These are phyloP conservation scores for Rhizophora apiculata DNA, from an alignment of 345 rosid genomes.

Conservation along the genomic window DNA sequence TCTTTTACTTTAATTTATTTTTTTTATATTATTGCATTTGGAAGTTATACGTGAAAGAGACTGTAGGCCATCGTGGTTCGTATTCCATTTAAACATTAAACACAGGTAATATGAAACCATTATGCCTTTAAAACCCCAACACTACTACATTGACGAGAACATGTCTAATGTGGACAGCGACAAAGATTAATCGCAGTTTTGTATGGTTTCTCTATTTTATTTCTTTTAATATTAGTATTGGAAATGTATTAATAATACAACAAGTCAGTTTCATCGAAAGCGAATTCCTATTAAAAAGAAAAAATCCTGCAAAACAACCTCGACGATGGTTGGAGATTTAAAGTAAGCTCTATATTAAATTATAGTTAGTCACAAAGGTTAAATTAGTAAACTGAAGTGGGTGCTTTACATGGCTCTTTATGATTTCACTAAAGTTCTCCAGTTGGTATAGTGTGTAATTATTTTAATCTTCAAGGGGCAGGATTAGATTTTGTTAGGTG, in stretches of 20 bases:
- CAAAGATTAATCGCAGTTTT: slow-evolving; percentile 33
- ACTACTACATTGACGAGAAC: slow-evolving; percentile 12
- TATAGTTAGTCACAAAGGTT: background rate
- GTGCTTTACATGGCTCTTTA: background rate
- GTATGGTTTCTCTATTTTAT: slow-evolving; percentile 5
- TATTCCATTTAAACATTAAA: background rate
- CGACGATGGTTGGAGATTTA: slow-evolving; percentile 14
- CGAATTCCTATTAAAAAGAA: slow-evolving; percentile 3
- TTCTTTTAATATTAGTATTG: background rate
- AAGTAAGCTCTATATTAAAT: slow-evolving; percentile 2
- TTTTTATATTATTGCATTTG: background rate
- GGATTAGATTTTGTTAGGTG: background rate
- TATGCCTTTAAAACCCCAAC: too few relatives aligned
- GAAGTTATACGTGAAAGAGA: too few relatives aligned
- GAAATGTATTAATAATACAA: background rate
- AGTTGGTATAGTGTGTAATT: background rate
- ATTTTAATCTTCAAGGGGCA: background rate
- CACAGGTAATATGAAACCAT: too few relatives aligned
- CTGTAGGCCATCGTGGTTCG: too few relatives aligned
- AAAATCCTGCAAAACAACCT: slow-evolving; percentile 29
- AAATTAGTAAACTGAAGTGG: background rate
- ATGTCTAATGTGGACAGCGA: slow-evolving; percentile 31
- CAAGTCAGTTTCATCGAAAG: slow-evolving; percentile 29
- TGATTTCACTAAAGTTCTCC: background rate
- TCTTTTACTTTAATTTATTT: background rate